A percentile compares a stretch with the other conserved stretches of the same genome.
Conservation (phyloP, 345 rosid genomes). For the Lepidium didymum region DNA sequence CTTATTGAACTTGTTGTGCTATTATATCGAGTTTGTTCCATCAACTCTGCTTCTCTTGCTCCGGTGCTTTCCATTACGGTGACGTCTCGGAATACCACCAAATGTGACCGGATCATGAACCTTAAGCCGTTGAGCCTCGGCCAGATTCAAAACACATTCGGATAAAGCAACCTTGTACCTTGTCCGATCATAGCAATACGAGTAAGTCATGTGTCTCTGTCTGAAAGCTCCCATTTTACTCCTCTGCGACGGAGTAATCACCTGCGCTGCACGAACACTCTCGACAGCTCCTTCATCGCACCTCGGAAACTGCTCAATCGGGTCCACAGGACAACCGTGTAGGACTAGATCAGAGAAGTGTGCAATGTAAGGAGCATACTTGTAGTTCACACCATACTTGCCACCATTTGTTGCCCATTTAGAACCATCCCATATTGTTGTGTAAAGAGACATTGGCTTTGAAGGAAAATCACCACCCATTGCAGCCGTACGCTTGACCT, state of each 20-base stretch:
- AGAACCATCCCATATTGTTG: conserved; percentile 97
- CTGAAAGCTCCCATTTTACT: conserved; percentile 60
- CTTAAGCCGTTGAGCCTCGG: conserved; percentile 56
- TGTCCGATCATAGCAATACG: conserved; percentile 77
- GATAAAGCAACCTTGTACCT: conserved; percentile 67
- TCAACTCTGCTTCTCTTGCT: conserved; percentile 26
- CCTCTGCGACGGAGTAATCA: conserved; percentile 41
- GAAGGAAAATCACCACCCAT: conserved; percentile 92
- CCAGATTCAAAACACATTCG: conserved; percentile 53
- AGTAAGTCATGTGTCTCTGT: conserved; percentile 75
- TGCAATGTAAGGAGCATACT: conserved; percentile 74
- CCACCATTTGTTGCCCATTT: conserved; percentile 98
- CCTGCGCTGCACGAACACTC: conserved; percentile 29
- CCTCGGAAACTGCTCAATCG: conserved; percentile 45
- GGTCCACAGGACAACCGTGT: conserved; percentile 86
- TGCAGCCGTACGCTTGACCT: conserved; percentile 51
- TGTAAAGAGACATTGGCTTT: conserved; percentile 91
- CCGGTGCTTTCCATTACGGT: conserved; percentile 38
- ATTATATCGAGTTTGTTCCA: conserved; percentile 24
- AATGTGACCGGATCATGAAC: conserved; percentile 76
- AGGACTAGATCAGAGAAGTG: conserved; percentile 64
- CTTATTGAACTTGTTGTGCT: not conserved
- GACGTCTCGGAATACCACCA: conserved; percentile 44
- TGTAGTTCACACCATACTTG: conserved; percentile 85
- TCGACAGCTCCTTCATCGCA: conserved; percentile 42